Base-by-base conservation (phyloP, 1,139 yeast species). In the Sugiyamaella paludigena region DNA sequence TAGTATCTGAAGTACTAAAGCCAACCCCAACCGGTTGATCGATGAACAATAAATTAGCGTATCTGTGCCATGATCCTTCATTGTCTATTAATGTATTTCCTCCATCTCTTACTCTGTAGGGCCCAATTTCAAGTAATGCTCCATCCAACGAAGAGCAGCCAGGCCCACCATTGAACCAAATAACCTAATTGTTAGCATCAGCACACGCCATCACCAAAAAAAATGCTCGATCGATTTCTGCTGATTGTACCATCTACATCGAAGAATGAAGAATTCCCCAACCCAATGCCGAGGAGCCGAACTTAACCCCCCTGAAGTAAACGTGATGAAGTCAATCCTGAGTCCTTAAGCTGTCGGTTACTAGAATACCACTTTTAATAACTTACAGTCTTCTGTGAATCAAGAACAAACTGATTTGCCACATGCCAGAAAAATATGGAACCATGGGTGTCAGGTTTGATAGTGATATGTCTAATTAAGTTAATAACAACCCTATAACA, bases 141-240 rank as follows among this genome's bases (percentile, higher is more conserved):
- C 99, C 99, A 68, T 92, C 98, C 94, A 92, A 82, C 0, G 96
- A 88, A 2, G 97, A 88, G 66, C 99, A 92, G 0, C 99, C 99
- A 2, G 77, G 77, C 2, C 77, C 77, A 38, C 99, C 99, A 66
- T 94, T 92, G 29, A 92, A 75, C 98, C 98, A 92, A 51, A 89
- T 54, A 9, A 71, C 56, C 47, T 62, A 10, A 32, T 51, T n/a
- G 55, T 39, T 29, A 27, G 37, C 16, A 34, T 13, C n/a, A n/a
- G 32, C 32, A 29, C n/a, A 10, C 32, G n/a, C n/a, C n/a, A 9
- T 29, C 32, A n/a, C 9, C 32, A 29, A 29, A 29, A 5, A 19
- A 19, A 19, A 19, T 3, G 24, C 24, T 19, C 24, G 13, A n/a
- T 30, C 3, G n/a, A 30, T 30, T 4, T 30, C 6, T 6, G 39